Evolutionary conservation across 116 monocot genomes (phyloP).

Genomic region (Dioscorea cayenensis): DNA sequence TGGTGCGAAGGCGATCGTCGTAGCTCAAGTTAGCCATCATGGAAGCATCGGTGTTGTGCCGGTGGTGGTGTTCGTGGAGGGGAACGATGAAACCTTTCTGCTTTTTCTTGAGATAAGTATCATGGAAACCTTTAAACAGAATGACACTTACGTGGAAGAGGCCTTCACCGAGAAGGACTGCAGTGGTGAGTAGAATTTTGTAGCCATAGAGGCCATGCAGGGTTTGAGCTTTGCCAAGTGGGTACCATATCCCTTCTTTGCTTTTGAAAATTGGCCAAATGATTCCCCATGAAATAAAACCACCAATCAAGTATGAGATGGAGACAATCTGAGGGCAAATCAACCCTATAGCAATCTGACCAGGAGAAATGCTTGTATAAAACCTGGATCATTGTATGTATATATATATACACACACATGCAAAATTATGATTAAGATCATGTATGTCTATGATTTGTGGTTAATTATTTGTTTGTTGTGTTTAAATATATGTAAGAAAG

Average conservation of each 20-base stretch:
- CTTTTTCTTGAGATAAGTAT: not conserved
- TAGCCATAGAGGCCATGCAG: not conserved
- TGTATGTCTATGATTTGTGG: too few relatives aligned
- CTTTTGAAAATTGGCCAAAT: not conserved
- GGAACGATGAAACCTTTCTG: not conserved
- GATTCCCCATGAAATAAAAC: not conserved
- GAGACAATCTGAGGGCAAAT: not conserved
- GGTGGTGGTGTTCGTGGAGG: not conserved
- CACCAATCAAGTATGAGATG: not conserved
- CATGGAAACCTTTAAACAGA: not conserved
- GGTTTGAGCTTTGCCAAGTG: not conserved
- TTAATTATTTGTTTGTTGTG: too few relatives aligned
- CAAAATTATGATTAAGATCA: too few relatives aligned
- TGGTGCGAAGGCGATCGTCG: not conserved
- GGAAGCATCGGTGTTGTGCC: too few relatives aligned
- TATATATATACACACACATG: too few relatives aligned
- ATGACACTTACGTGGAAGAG: not conserved
- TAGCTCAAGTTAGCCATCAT: not conserved
- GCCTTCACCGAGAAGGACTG: not conserved
- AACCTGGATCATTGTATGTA: not conserved
- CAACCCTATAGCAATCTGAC: not conserved
- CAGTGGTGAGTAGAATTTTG: not conserved
- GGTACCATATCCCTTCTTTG: not conserved
- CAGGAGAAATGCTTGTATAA: not conserved
- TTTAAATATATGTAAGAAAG: too few relatives aligned